Base-by-base conservation (phyloP, 306 rosid genomes). In the Medicago arabica region DNA sequence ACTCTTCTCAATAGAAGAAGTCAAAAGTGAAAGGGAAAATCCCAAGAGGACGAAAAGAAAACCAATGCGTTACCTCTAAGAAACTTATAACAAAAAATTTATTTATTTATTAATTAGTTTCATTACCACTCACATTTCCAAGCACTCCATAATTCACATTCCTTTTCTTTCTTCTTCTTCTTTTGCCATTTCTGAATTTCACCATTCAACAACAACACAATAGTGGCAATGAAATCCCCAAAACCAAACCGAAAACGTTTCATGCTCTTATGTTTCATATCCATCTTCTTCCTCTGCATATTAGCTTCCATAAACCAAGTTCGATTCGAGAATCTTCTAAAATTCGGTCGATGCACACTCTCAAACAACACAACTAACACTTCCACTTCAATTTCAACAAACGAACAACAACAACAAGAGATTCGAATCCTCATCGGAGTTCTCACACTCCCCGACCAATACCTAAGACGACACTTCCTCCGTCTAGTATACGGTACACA, bases 381-480 rank as follows among this genome's bases (percentile, higher is more conserved):
- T 50, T 44, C 83, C 12, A 55, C 74, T 25, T 44, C 82, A 15
- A 44, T 82, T 8, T 55, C 55, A 9, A 5, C 9, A 9, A 13
- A 18, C 9, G 2, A 4, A 36, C 23, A 69, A 62, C 16, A 58
- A 63, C 12, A 62, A 36, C 15, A 63, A 1, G 90, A 87, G 5
- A 85, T 88, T 12, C 81, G 99, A 21, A 82, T 95, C 17, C 93
- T 95, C 70, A 84, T 95, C 64, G 93, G 97, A 41, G 81, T 95
- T 41, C 92, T 88, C 41, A 95, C 99, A 1, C 93, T 92, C 16
- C 96, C 99, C 4, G 99, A 95, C 83, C 99, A 95, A 21, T 90
- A 95, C 92, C 85, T 86, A 1, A 87, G 89, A 4, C 96, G 99
- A n/a, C 89, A 95, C 86, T 95, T 95, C 85, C 97, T 95, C 41